Percentiles rank a stretch among this genome's conserved stretches.
phyloP scores from a whole-genome alignment of 1,284 basidiomycete genomes.

The Puccinia brachypodii region DNA sequence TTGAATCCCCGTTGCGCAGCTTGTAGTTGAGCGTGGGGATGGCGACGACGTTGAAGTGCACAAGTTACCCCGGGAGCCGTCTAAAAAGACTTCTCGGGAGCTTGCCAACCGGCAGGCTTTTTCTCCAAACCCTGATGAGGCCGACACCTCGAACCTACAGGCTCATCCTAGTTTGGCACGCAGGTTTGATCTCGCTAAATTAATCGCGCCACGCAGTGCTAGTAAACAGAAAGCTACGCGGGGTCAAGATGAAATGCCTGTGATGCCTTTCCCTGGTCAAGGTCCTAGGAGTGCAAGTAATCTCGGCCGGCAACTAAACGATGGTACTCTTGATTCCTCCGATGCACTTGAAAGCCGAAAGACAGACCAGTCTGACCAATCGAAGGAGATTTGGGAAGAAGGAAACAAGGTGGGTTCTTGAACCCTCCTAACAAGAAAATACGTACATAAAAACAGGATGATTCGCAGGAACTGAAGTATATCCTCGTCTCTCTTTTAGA shows the following conservation, averaged over 20 bases:
- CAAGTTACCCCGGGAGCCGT: not conserved
- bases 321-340: not conserved
- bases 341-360: not conserved
- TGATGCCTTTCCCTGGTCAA: slow-evolving; percentile 24
- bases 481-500: not conserved
- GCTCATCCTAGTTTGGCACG: not conserved
- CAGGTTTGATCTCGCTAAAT: slow-evolving; percentile 21
- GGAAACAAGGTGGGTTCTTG: slow-evolving; percentile 12
- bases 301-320: not conserved
- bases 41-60: slow-evolving; percentile 46
- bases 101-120: not conserved
- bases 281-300: not conserved
- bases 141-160: not conserved
- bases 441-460: not conserved
- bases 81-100: slow-evolving; percentile 3
- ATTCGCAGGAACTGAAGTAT: not conserved
- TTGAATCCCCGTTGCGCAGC: not conserved
- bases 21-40: slow-evolving; percentile 37
- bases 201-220: not conserved
- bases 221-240: not conserved
- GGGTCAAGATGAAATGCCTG: not conserved
- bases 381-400: slow-evolving; percentile 21
- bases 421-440: not conserved
- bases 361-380: not conserved
- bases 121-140: not conserved